Evolutionary conservation across 2,329 filamentous ascomycete species (phyloP), one percentile per base, ranked within the genome.

Genomic region (Aciculosporium take): DNA sequence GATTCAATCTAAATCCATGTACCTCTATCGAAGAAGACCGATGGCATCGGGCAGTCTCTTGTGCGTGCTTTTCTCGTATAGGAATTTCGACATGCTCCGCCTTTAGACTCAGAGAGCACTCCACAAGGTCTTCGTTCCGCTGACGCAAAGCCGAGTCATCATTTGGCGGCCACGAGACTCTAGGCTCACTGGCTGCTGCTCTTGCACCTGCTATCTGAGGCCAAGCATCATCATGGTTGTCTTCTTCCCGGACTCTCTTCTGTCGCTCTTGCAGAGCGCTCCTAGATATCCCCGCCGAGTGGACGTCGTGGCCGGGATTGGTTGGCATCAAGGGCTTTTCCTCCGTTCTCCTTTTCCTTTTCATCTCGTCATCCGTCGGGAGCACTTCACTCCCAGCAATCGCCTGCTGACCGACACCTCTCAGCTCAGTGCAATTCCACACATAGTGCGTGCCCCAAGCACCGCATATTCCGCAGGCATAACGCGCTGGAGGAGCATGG

Each of bases 381-480:
- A 9, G 20, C 10, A 7, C 23, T 8, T 20, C 12, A 10, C 7
- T 28, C 15, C 12, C 4, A 7, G 21, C 37, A 31, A 20, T 18
- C 27, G 9, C 13, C 8, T 27, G 36, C 18, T 24, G n/a, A 24
- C 36, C 21, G 24, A 13, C n/a, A 32, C 10, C 13, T 15, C 4
- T 25, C 37, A 15, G 29, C 28, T 34, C 12, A 6, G 29, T 17
- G 30, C 42, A 44, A 13, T 41, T 18, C 42, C 39, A 44, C 5
- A 41, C 42, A 25, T n/a, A 39, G 20, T 44, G 42, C 5, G 5
- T 17, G 7, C 39, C 42, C 9, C 15, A 34, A 5, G 21, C 13
- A 24, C 39, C 39, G 18, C 42, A 44, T 24, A 44, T 24, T 7
- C 13, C 23, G 30, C 42, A 44, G 15, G 41, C 35, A 18, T 41